Conservation (phyloP, 2,329 filamentous ascomycete species). For the Phyllosticta citrichinensis region DNA sequence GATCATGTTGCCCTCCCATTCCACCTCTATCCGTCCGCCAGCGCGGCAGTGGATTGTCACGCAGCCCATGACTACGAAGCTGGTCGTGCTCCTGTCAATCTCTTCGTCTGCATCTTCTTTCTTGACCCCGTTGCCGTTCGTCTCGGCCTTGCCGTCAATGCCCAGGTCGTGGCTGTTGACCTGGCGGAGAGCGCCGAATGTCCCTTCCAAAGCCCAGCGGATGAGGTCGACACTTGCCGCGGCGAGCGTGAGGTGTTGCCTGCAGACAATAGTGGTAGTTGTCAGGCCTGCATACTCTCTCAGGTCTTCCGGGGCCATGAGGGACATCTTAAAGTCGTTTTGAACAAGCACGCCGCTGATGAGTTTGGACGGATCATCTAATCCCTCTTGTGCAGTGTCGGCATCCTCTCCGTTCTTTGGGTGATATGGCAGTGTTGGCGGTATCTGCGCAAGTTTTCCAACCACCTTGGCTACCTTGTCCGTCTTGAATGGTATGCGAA, state of each 20-base stretch:
- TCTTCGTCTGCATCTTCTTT: slow-evolving; percentile 56
- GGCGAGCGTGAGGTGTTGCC: slow-evolving; percentile 77
- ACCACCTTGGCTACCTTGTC: slow-evolving; percentile 96
- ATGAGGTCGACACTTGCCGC: slow-evolving; percentile 87
- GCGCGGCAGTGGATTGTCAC: slow-evolving; percentile 69
- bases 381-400: slow-evolving; percentile 17
- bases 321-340: slow-evolving; percentile 91
- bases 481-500: slow-evolving; percentile 87
- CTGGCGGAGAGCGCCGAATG: slow-evolving; percentile 68
- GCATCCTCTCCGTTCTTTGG: slow-evolving; percentile 25
- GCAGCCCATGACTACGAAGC: slow-evolving; percentile 76
- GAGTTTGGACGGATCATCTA: slow-evolving; percentile 38
- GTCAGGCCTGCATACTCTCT: slow-evolving; percentile 95
- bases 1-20: slow-evolving; percentile 97
- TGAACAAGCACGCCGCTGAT: slow-evolving; percentile 89
- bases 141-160: slow-evolving; percentile 24
- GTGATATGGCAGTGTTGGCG: slow-evolving; percentile 45
- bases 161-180: slow-evolving; percentile 20
- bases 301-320: slow-evolving; percentile 95
- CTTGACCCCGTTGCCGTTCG: slow-evolving; percentile 29
- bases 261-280: slow-evolving; percentile 87
- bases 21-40: slow-evolving; percentile 74
- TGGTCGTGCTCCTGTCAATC: slow-evolving; percentile 42
- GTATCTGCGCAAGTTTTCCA: slow-evolving; percentile 76
- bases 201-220: slow-evolving; percentile 86